phyloP scores from a whole-genome alignment of 805 yeast species.

The Starmerella bombicola region DNA sequence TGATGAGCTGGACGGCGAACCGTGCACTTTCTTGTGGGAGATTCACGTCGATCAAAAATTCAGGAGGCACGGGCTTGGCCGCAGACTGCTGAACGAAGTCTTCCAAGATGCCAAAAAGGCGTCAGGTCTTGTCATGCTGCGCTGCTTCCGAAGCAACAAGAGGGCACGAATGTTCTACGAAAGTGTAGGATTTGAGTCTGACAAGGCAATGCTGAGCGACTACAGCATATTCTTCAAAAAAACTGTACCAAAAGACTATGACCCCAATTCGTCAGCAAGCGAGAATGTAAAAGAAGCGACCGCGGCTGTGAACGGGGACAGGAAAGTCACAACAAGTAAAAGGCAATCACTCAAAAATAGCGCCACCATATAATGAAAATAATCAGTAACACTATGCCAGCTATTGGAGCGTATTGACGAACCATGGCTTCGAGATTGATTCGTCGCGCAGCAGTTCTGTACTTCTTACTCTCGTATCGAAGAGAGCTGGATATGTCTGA shows the following conservation, averaged over 20 bases:
- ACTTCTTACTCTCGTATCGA: constrained; percentile 72
- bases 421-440: constrained; percentile 82
- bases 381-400: constrained; percentile 50
- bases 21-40: constrained; percentile 15
- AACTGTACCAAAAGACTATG: constrained; percentile 44
- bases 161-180: constrained; percentile 11
- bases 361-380: constrained; percentile 78
- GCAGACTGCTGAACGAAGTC: constrained; percentile 3
- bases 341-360: constrained; percentile 35
- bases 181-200: constrained; percentile 9
- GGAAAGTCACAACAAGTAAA: too few relatives aligned
- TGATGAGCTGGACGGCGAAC: constrained; percentile 3
- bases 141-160: constrained; percentile 14
- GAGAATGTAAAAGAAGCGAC: too few relatives aligned
- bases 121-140: constrained; percentile 6
- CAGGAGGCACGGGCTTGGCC: constrained; percentile 14
- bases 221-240: constrained; percentile 25
- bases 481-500: constrained; percentile 72
- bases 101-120: neutral
- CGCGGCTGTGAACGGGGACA: too few relatives aligned
- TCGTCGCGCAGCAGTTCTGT: constrained; percentile 76
- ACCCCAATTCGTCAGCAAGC: too few relatives aligned
- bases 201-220: neutral
- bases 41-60: constrained; percentile 15
- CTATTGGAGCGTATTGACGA: constrained; percentile 81